A percentile compares a stretch with the other conserved stretches of the same genome.
Evolutionary conservation across 805 yeast genomes (phyloP).

Genomic region (Ogataea populi-albae): DNA sequence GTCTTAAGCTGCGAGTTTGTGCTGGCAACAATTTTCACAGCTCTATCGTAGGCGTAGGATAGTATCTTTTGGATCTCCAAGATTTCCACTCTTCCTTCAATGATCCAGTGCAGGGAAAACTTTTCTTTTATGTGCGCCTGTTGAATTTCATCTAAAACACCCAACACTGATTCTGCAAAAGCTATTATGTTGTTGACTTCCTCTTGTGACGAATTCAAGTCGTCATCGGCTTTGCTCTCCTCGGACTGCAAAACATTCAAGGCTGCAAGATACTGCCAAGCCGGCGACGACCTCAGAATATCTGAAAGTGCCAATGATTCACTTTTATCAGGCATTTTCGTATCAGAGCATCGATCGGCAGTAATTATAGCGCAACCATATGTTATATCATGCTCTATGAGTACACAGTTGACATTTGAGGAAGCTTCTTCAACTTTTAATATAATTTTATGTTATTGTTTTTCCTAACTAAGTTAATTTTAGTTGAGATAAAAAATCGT

Average conservation of each 20-base stretch:
- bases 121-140: not conserved
- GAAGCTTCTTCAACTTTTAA: not conserved
- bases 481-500: too few relatives aligned
- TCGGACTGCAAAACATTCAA: not conserved
- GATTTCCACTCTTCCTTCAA: conserved; percentile 2
- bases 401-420: not conserved
- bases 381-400: too few relatives aligned
- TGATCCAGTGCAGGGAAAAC: not conserved
- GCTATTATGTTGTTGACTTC: not conserved
- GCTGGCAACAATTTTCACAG: not conserved
- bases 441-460: conserved; percentile 6
- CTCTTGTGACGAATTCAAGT: not conserved
- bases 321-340: not conserved
- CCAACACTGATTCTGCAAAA: not conserved
- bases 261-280: not conserved
- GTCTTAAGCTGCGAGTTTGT: conserved; percentile 1
- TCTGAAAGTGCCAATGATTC: conserved; percentile 1
- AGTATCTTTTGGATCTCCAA: not conserved
- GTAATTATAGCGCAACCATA: too few relatives aligned
- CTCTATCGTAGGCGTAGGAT: conserved; percentile 6
- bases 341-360: too few relatives aligned
- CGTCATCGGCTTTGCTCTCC: not conserved
- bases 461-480: conserved; percentile 3
- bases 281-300: conserved; percentile 1
- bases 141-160: not conserved